Evolutionary conservation across 805 yeast genomes (phyloP).

Genomic region (Pichia ethanolica): DNA sequence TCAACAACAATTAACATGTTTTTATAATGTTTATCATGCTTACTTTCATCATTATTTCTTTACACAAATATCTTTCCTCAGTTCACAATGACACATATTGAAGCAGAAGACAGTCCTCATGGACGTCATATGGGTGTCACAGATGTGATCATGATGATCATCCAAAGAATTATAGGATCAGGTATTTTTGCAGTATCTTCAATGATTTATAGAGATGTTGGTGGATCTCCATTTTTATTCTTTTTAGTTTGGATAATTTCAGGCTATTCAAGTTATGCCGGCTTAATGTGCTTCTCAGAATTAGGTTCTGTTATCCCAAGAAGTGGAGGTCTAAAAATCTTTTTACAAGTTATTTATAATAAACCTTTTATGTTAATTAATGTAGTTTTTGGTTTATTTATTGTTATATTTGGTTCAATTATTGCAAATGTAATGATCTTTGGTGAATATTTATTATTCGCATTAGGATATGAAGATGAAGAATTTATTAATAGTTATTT

Average conservation of each 20-base stretch:
- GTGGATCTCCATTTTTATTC: conserved; percentile 57
- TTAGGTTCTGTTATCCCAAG: conserved; percentile 64
- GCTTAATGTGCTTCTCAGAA: conserved; percentile 59
- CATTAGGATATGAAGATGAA: conserved; percentile 35
- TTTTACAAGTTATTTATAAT: conserved; percentile 58
- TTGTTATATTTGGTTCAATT: conserved; percentile 44
- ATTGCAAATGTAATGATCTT: conserved; percentile 45
- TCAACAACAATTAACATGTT: too few species aligned
- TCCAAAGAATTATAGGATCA: conserved; percentile 68
- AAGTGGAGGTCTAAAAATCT: conserved; percentile 71
- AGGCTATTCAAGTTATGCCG: conserved; percentile 56
- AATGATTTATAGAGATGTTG: conserved; percentile 57
- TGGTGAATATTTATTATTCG: conserved; percentile 44
- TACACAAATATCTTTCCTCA: too few species aligned
- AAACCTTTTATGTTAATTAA: conserved; percentile 49
- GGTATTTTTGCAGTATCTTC: conserved; percentile 73
- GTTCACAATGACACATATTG: conserved; percentile 19
- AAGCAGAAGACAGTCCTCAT: conserved; percentile 51
- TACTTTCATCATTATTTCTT: too few species aligned
- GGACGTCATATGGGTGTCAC: conserved; percentile 69
- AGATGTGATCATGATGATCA: conserved; percentile 55
- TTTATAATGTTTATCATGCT: too few species aligned
- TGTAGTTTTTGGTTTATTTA: conserved; percentile 39
- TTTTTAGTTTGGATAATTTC: conserved; percentile 58
- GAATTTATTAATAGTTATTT: conserved; percentile 21